Conservation (phyloP, 1,284 basidiomycete genomes). For the Ceratobasidium sp. region DNA sequence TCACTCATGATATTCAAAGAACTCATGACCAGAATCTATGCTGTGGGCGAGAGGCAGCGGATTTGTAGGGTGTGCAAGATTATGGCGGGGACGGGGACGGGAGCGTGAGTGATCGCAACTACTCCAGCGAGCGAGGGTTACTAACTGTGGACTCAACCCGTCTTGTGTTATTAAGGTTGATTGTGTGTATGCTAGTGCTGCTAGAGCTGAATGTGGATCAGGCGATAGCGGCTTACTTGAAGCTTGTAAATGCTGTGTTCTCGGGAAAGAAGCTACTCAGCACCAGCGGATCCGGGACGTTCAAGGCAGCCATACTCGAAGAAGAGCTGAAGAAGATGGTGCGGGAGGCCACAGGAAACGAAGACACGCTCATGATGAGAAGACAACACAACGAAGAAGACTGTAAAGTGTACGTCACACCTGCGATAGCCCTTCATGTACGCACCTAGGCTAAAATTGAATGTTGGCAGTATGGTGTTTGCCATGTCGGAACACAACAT, state of each 20-base stretch:
- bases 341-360: constrained; percentile 1
- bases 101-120: too few relatives aligned
- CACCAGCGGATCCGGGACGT: neutral
- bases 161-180: too few relatives aligned
- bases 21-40: too few relatives aligned
- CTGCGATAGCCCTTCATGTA: neutral
- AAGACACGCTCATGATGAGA: neutral
- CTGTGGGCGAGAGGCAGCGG: too few relatives aligned
- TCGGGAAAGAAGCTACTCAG: neutral
- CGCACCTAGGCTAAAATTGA: neutral
- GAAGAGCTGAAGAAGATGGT: neutral
- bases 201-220: too few relatives aligned
- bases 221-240: too few relatives aligned
- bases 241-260: neutral
- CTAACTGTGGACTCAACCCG: too few relatives aligned
- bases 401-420: neutral
- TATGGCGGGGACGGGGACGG: too few relatives aligned
- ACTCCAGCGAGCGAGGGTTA: too few relatives aligned
- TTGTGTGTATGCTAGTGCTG: too few relatives aligned
- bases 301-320: neutral
- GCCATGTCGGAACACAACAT: constrained; percentile 18
- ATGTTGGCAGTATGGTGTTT: constrained; percentile 2
- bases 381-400: neutral
- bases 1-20: too few relatives aligned
- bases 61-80: too few relatives aligned